These are phyloP conservation scores for Scheffersomyces segobiensis DNA, from an alignment of 1,139 yeast species.

Conservation along the genomic window DNA sequence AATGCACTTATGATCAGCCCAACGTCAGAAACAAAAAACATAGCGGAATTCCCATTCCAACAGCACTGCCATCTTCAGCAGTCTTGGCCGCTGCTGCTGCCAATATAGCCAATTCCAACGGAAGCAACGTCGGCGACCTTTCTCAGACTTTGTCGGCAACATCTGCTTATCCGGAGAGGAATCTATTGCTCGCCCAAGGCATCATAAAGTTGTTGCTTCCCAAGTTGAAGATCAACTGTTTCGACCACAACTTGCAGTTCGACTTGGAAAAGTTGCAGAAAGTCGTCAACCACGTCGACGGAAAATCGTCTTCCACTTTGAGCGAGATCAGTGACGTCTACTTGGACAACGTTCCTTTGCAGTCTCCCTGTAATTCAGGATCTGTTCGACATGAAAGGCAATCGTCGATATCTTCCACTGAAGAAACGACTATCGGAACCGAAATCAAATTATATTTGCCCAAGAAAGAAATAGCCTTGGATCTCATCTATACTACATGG, in stretches of 20 bases:
- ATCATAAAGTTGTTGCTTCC: slow-evolving; percentile 48
- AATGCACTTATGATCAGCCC: slow-evolving; percentile 75
- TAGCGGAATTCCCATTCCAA: slow-evolving; percentile 33
- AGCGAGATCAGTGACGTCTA: slow-evolving; percentile 20
- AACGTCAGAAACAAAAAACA: slow-evolving; percentile 54
- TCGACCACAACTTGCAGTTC: slow-evolving; percentile 32
- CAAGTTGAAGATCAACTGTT: slow-evolving; percentile 39
- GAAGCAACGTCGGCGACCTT: slow-evolving; percentile 5
- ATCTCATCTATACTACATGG: slow-evolving; percentile 78
- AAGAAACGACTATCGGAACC: slow-evolving; percentile 21
- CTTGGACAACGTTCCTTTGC: slow-evolving; percentile 20
- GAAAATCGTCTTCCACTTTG: slow-evolving; percentile 16
- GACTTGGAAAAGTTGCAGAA: slow-evolving; percentile 36
- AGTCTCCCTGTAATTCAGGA: slow-evolving; percentile 12
- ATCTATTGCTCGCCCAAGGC: slow-evolving; percentile 13
- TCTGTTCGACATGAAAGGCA: slow-evolving; percentile 12
- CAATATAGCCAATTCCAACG: slow-evolving; percentile 9
- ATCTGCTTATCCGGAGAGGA: not conserved
- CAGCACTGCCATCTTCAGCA: slow-evolving; percentile 15
- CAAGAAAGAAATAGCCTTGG: slow-evolving; percentile 68
- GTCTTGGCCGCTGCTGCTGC: slow-evolving; percentile 14
- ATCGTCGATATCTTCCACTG: slow-evolving; percentile 19
- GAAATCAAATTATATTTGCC: slow-evolving; percentile 75
- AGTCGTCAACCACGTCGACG: slow-evolving; percentile 22
- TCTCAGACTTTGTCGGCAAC: not conserved